Evolutionary conservation across 2,329 filamentous ascomycete species (phyloP).

Genomic region (Lasiodiplodia hormozganensis): DNA sequence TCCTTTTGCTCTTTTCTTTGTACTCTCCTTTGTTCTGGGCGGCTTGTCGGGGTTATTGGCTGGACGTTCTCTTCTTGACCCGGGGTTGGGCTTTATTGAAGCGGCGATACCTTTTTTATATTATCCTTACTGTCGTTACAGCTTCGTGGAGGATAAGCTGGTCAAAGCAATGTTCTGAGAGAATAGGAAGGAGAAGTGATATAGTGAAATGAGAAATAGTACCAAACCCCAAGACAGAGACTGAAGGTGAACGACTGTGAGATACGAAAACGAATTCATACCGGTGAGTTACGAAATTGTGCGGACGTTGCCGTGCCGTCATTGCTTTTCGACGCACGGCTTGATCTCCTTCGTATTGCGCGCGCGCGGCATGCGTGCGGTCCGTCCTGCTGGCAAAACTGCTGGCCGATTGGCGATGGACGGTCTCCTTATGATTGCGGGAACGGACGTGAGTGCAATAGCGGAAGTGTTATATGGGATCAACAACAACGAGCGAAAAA

Average conservation of each 20-base stretch:
- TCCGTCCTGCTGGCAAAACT: not conserved
- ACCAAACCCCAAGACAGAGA: not conserved
- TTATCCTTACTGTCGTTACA: constrained; percentile 28
- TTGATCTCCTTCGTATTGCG: constrained; percentile 8
- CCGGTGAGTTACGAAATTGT: not conserved
- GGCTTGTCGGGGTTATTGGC: not conserved
- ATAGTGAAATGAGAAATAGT: constrained; percentile 27
- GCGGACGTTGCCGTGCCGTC: constrained; percentile 5
- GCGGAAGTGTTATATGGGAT: constrained; percentile 15
- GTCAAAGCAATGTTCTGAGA: constrained; percentile 9
- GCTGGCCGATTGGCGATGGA: constrained; percentile 14
- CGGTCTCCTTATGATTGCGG: constrained; percentile 5
- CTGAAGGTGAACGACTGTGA: not conserved
- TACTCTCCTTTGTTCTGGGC: constrained; percentile 20
- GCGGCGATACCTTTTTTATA: constrained; percentile 15
- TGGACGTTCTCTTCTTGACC: constrained; percentile 20
- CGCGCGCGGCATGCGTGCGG: not conserved
- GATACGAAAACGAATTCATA: constrained; percentile 13
- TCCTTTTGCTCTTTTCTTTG: constrained; percentile 16
- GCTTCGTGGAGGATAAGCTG: constrained; percentile 11
- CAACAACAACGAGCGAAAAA: constrained; percentile 7
- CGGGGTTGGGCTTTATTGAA: constrained; percentile 11
- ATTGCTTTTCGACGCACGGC: constrained; percentile 6
- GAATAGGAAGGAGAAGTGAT: not conserved
- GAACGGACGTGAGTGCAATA: constrained; percentile 15